phyloP scores from a whole-genome alignment of 192 early-diverging fungal species.

The Coemansia sp. region DNA sequence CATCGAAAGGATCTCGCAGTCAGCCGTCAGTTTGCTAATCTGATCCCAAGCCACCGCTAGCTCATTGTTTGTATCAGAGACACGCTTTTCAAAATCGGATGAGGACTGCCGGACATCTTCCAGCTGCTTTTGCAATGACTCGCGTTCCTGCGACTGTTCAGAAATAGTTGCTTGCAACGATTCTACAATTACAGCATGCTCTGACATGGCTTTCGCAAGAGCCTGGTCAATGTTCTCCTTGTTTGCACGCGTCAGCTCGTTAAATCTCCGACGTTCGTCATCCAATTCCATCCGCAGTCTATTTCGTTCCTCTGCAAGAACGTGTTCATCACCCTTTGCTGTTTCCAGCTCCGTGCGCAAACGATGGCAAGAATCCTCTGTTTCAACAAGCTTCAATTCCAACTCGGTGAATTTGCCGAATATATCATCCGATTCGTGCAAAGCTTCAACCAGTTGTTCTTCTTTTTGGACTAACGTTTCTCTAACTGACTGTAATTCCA shows the following conservation, averaged over 20 bases:
- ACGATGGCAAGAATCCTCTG: constrained; percentile 8
- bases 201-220: constrained; percentile 1
- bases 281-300: constrained; percentile 10
- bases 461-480: constrained; percentile 44
- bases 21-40: not conserved
- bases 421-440: constrained; percentile 39
- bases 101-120: not conserved
- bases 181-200: constrained; percentile 1
- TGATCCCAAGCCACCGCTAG: not conserved
- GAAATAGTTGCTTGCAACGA: constrained; percentile 7
- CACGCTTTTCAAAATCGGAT: not conserved
- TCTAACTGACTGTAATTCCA: constrained; percentile 45
- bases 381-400: not conserved
- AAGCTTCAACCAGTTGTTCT: constrained; percentile 29
- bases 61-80: not conserved
- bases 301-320: not conserved
- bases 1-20: constrained; percentile 5
- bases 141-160: not conserved
- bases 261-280: constrained; percentile 5
- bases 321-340: not conserved
- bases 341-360: constrained; percentile 14
- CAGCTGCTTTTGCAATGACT: constrained; percentile 7
- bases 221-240: not conserved
- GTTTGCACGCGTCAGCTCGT: not conserved
- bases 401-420: constrained; percentile 13